Base-by-base conservation (phyloP, 2,329 filamentous ascomycete genomes). In the Colletotrichum sp. region DNA sequence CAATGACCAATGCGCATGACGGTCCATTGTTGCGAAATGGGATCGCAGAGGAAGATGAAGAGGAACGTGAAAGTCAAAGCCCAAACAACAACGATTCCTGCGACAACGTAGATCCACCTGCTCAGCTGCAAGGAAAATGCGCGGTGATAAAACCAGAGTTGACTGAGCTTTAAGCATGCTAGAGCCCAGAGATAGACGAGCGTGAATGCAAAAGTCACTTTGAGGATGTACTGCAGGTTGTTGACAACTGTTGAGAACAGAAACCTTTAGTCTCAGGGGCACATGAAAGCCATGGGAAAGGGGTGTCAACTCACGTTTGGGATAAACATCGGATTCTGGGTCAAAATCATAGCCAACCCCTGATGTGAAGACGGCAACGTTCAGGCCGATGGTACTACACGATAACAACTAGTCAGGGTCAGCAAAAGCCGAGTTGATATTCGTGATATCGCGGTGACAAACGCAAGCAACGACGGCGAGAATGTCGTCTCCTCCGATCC, bases 31-130 rank as follows among this genome's bases (percentile, higher is more conserved):
- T 75, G 74, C 54, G 73, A 29, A 38, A 78, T 72, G 12, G 77
- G 77, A 47, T 76, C 59, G 69, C 77, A 78, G 27, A 78, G 73
- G 59, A 78, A 78, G 69, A 77, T 76, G 68, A 77, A 75, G 62
- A 76, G 61, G 47, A 78, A 75, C 13, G 77, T 77, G 55, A 77
- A 77, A 18, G 62, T 34, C 24, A 77, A 11, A n/a, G 66, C 71
- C 77, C 77, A 78, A 8, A 38, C 64, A 18, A 75, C 34, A 57
- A 74, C 70, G 58, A 78, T 63, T 34, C 59, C 74, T 8, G 66
- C 66, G 27, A 75, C 69, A 3, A 38, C 31, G 36, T 70, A 73
- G 58, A 77, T 76, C 69, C 67, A 72, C 27, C 47, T 57, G 61
- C 66, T 71, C 38, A 76, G 71, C 29, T 74, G 66, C 34, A 76